Conservation (phyloP, 1,284 basidiomycete genomes). For the Coniferiporia sulphurascens region DNA sequence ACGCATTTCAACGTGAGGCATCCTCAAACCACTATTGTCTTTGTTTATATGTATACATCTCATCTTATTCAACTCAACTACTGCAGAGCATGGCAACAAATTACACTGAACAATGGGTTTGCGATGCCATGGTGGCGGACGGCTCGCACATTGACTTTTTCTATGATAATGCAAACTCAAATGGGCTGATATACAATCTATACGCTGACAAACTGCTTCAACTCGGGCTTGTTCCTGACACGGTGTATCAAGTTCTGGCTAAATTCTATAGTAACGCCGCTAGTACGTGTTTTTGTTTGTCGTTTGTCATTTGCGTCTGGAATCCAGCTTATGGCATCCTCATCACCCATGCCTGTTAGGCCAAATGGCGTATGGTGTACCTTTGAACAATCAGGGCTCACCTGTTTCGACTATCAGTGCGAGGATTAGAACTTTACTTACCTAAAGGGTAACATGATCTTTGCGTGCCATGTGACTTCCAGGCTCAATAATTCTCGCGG, state of each 20-base stretch:
- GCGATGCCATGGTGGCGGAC: slow-evolving; percentile 5
- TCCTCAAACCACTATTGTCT: too few relatives aligned
- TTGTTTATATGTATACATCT: too few relatives aligned
- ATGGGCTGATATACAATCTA: slow-evolving; percentile 44
- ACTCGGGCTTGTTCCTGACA: slow-evolving; percentile 25
- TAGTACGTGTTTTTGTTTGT: not conserved
- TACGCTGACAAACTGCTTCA: slow-evolving; percentile 37
- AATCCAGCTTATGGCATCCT: not conserved
- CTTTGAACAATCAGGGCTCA: slow-evolving; percentile 26
- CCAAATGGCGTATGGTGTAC: slow-evolving; percentile 18
- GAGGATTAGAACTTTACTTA: not conserved
- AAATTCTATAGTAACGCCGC: slow-evolving; percentile 11
- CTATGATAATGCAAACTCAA: slow-evolving; percentile 27
- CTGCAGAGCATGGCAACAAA: slow-evolving; percentile 4
- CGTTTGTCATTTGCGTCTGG: not conserved
- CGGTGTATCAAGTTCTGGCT: slow-evolving; percentile 12
- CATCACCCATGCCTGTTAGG: not conserved
- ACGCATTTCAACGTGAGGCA: slow-evolving; percentile 7
- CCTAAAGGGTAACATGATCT: not conserved
- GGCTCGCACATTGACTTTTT: slow-evolving; percentile 26
- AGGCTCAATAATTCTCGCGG: slow-evolving; percentile 39
- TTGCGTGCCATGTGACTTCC: not conserved
- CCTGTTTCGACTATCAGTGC: slow-evolving; percentile 22
- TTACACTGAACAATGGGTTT: slow-evolving; percentile 19
- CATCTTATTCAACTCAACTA: too few relatives aligned